Conservation (phyloP, 164 flowering plant species). For the Euptelea pleiosperma region DNA sequence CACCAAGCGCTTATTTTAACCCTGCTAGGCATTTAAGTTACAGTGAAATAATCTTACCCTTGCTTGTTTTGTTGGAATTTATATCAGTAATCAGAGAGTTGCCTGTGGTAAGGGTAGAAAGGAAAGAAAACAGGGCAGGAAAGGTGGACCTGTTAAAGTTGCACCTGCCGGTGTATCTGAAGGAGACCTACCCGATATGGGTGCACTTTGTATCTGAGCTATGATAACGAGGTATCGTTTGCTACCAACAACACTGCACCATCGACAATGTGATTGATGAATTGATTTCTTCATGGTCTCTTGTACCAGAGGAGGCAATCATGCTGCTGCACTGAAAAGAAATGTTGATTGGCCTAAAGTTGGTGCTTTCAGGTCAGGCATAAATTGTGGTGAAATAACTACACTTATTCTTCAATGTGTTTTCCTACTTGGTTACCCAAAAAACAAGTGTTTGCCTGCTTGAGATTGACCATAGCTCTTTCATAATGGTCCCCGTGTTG, state of each 20-base stretch:
- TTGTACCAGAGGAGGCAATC: neutral
- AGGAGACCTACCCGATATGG: conserved; percentile 57
- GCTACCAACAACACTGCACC: neutral
- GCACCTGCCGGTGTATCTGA: conserved; percentile 24
- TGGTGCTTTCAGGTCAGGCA: neutral
- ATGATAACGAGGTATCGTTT: neutral
- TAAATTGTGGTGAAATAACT: neutral
- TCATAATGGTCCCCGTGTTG: too few relatives aligned
- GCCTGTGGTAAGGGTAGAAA: conserved; percentile 41
- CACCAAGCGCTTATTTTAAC: too few relatives aligned
- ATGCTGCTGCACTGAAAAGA: neutral
- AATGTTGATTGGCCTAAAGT: neutral
- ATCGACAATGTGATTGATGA: neutral
- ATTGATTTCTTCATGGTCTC: neutral
- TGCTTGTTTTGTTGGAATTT: neutral
- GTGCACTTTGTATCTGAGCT: conserved; percentile 67
- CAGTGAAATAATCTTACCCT: neutral
- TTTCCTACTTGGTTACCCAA: neutral
- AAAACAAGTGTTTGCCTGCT: too few relatives aligned
- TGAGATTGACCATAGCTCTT: too few relatives aligned
- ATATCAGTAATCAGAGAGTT: conserved; percentile 39
- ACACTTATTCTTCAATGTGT: neutral
- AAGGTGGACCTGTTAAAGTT: conserved; percentile 28
- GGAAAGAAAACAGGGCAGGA: conserved; percentile 47
- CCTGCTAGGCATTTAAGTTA: too few relatives aligned